A percentile compares a stretch with the other conserved stretches of the same genome.
These are phyloP conservation scores for Tephrocybe rancida DNA, from an alignment of 768 basidiomycete species.

Conservation along the genomic window DNA sequence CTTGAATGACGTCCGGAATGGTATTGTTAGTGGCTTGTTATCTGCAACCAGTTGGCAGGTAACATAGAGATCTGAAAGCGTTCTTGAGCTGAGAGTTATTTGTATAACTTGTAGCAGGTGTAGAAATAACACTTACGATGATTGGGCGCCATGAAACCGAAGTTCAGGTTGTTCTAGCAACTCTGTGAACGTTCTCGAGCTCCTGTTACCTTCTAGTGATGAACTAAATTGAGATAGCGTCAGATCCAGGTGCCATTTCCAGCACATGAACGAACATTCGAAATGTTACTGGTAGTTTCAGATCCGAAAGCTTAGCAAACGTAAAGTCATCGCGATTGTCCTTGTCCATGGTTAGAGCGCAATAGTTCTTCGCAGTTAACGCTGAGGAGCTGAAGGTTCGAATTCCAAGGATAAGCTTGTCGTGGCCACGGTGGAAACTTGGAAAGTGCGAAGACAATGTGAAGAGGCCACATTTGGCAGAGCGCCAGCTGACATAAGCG, in stretches of 20 bases:
- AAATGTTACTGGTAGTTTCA: conserved; percentile 86
- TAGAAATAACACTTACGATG: conserved; percentile 51
- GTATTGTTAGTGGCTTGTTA: conserved; percentile 90
- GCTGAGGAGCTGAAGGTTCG: too few relatives aligned
- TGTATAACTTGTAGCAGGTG: conserved; percentile 20
- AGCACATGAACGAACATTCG: conserved; percentile 59
- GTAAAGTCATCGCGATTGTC: conserved; percentile 85
- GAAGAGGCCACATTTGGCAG: too few relatives aligned
- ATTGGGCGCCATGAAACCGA: conserved; percentile 81
- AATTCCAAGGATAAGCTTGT: too few relatives aligned
- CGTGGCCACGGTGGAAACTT: too few relatives aligned
- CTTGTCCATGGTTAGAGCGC: conserved; percentile 43
- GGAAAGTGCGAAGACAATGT: too few relatives aligned
- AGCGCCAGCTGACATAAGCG: too few relatives aligned
- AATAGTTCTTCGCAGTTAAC: too few relatives aligned
- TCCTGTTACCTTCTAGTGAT: conserved; percentile 82
- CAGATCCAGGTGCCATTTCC: not conserved
- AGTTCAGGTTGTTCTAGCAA: conserved; percentile 83
- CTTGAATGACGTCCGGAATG: conserved; percentile 91
- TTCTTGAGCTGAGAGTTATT: conserved; percentile 52
- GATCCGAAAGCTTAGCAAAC: conserved; percentile 87
- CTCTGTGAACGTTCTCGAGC: conserved; percentile 73
- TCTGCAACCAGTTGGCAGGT: conserved; percentile 91
- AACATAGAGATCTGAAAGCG: conserved; percentile 90
- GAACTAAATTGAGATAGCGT: conserved; percentile 47